Base-by-base conservation (phyloP, 495 filamentous ascomycete species). In the Cenococcum geophilum region DNA sequence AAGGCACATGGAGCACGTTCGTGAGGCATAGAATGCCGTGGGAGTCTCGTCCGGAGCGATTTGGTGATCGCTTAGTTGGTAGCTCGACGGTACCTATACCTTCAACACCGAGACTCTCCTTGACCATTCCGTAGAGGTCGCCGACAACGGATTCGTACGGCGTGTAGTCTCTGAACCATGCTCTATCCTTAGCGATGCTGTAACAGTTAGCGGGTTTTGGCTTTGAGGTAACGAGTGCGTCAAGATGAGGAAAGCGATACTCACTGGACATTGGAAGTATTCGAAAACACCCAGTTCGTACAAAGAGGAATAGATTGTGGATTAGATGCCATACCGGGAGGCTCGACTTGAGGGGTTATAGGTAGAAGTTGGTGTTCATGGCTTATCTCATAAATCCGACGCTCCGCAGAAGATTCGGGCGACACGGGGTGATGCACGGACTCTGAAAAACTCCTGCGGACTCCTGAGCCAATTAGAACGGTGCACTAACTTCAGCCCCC, bases 261-360 rank as follows among this genome's bases (percentile, higher is more conserved):
- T 4, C 22, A 51, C 48, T 51, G 48, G 22, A 51, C 48, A 23
- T 51, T 51, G 48, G 48, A 51, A 23, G 4, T 22, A 22, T 22
- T 51, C n/a, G 48, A 51, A 23, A 51, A 51, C 3, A 51, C 48
- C 48, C 48, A 51, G 48, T 51, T 21, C 48, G 48, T 14, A 21
- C 48, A 51, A 3, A 51, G 48, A 1, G 48, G 48, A 11, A 20
- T 10, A 21, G 14, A 22, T 21, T 18, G 22, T 18, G n/a, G 23
- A 3, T 2, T n/a, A 3, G 3, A 23, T 1, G 14, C n/a, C 48
- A 51, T 51, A n/a, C n/a, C n/a, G n/a, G n/a, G n/a, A n/a, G n/a
- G n/a, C n/a, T n/a, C n/a, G n/a, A n/a, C n/a, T n/a, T n/a, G n/a
- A n/a, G n/a, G n/a, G n/a, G n/a, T n/a, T n/a, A n/a, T n/a, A n/a